Conservation (phyloP, 176 grass and related monocot species). For the Eragrostis curvula region DNA sequence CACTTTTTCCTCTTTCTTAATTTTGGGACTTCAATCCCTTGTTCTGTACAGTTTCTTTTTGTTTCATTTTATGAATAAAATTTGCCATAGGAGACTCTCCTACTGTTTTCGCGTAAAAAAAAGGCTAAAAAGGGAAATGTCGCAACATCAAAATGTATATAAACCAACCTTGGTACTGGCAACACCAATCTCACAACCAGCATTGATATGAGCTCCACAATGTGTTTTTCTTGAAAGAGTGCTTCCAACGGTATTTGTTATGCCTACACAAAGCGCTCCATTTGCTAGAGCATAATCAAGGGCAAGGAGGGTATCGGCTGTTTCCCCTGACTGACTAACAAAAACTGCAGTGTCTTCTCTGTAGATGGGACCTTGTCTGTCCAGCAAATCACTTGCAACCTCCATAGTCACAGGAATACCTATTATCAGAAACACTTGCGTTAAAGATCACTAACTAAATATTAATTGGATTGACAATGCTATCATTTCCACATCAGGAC, state of each 20-base stretch:
- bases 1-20: too few relatives aligned
- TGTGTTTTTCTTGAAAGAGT: slow-evolving; percentile 90
- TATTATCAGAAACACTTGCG: slow-evolving; percentile 8
- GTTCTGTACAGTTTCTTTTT: too few relatives aligned
- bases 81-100: too few relatives aligned
- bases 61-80: too few relatives aligned
- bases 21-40: too few relatives aligned
- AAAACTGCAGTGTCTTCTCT: slow-evolving; percentile 88
- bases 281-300: slow-evolving; percentile 88
- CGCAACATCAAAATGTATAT: not conserved
- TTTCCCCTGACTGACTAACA: slow-evolving; percentile 95
- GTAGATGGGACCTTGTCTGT: slow-evolving; percentile 84
- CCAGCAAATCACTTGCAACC: slow-evolving; percentile 84
- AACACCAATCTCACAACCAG: slow-evolving; percentile 94
- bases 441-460: slow-evolving; percentile 1
- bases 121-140: too few relatives aligned
- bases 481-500: not conserved
- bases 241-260: slow-evolving; percentile 93
- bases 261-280: slow-evolving; percentile 86
- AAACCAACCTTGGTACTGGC: slow-evolving; percentile 78
- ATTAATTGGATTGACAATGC: not conserved
- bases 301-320: slow-evolving; percentile 92
- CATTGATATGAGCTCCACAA: slow-evolving; percentile 94
- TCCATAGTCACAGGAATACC: slow-evolving; percentile 93
- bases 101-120: too few relatives aligned